Evolutionary conservation across 108 stramenopile species (phyloP).

Genomic region (Parmales sp.): DNA sequence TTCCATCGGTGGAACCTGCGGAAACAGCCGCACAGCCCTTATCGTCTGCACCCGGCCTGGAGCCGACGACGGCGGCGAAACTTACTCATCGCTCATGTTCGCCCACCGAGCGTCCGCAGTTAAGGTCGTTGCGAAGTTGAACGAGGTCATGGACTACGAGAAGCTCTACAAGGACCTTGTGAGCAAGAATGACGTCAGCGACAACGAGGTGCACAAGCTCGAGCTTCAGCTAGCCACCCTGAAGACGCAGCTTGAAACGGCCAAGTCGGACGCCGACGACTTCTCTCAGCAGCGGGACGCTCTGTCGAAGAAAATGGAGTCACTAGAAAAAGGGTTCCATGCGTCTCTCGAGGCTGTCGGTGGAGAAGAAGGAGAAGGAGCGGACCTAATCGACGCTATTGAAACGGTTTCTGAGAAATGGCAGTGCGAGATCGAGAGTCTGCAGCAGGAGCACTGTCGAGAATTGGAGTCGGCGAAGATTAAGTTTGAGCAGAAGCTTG

Average conservation of each 20-base stretch:
- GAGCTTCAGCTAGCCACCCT: not conserved
- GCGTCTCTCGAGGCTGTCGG: not conserved
- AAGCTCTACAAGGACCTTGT: constrained; percentile 19
- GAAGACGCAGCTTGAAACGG: constrained; percentile 2
- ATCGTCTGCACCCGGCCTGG: constrained; percentile 10
- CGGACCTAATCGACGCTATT: constrained; percentile 3
- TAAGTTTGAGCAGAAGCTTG: constrained; percentile 16
- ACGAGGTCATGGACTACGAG: constrained; percentile 19
- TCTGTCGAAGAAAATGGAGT: constrained; percentile 3
- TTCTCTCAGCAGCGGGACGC: constrained; percentile 6
- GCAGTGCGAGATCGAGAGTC: not conserved
- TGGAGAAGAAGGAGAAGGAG: not conserved
- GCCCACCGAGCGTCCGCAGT: constrained; percentile 20
- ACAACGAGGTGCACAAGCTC: constrained; percentile 3
- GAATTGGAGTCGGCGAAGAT: constrained; percentile 6
- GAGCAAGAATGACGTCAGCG: constrained; percentile 5
- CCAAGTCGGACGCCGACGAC: too few relatives aligned
- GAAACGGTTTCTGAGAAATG: constrained; percentile 13
- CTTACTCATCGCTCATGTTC: constrained; percentile 23
- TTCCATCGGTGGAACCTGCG: constrained; percentile 21
- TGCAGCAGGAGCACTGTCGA: not conserved
- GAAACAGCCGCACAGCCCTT: constrained; percentile 18
- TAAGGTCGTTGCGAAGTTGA: constrained; percentile 15
- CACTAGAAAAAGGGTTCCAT: not conserved
- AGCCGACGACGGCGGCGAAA: constrained; percentile 15